A percentile compares a stretch with the other conserved stretches of the same genome.
phyloP scores from a whole-genome alignment of 176 grass and related monocot genomes.

The Aegilops tauschii region DNA sequence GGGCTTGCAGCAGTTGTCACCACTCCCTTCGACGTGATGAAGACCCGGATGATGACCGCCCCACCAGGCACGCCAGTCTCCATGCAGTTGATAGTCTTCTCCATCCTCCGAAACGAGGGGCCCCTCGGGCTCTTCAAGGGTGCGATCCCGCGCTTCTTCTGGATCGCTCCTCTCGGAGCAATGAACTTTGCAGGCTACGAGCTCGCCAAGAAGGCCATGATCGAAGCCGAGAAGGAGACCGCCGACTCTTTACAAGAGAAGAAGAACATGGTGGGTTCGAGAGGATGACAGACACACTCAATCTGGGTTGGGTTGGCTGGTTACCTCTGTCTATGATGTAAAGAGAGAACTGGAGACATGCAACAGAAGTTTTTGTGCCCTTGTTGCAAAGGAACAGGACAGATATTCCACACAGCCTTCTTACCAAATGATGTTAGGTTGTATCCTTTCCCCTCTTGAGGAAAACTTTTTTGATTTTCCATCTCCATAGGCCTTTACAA shows the following conservation, averaged over 20 bases:
- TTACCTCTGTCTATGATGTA: slow-evolving; percentile 6
- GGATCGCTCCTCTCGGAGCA: slow-evolving; percentile 90
- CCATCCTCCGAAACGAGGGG: slow-evolving; percentile 83
- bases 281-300: background rate
- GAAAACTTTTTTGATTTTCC: background rate
- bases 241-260: slow-evolving; percentile 13
- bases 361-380: slow-evolving; percentile 1
- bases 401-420: background rate
- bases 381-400: slow-evolving; percentile 15
- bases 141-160: slow-evolving; percentile 84
- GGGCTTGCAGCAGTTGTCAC: slow-evolving; percentile 86
- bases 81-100: slow-evolving; percentile 86
- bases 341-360: slow-evolving; percentile 9
- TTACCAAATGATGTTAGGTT: background rate
- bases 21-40: slow-evolving; percentile 97
- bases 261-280: slow-evolving; percentile 20
- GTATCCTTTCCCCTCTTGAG: background rate
- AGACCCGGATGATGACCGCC: slow-evolving; percentile 95
- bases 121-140: slow-evolving; percentile 90
- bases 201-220: slow-evolving; percentile 91
- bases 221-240: slow-evolving; percentile 36
- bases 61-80: slow-evolving; percentile 75
- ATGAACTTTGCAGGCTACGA: slow-evolving; percentile 99
- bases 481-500: slow-evolving; percentile 7
- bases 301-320: background rate